A percentile compares a stretch with the other conserved stretches of the same genome.
Evolutionary conservation across 768 basidiomycete genomes (phyloP).

Genomic region (Termitomyces sp.): DNA sequence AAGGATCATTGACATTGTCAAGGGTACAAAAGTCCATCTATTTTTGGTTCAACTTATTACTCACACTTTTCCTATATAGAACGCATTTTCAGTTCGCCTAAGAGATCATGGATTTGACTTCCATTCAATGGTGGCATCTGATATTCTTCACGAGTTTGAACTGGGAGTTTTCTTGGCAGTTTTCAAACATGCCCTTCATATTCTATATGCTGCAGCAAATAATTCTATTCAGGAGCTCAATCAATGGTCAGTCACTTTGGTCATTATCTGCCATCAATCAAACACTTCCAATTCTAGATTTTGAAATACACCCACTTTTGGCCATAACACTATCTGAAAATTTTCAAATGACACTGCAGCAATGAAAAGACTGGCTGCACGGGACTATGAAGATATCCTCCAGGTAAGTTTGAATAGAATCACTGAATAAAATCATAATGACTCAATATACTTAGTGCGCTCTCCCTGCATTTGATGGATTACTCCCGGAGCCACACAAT

Average conservation of each 20-base stretch:
- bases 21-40: slow-evolving; percentile 11
- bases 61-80: neutral
- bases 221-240: slow-evolving; percentile 16
- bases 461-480: slow-evolving; percentile 14
- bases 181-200: no score
- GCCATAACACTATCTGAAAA: slow-evolving; percentile 18
- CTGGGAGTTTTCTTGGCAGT: slow-evolving; percentile 15
- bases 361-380: slow-evolving; percentile 24
- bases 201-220: slow-evolving; percentile 16
- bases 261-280: neutral
- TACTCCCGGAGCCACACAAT: slow-evolving; percentile 19
- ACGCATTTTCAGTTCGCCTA: slow-evolving; percentile 7
- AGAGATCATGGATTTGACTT: slow-evolving; percentile 12
- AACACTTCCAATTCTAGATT: neutral
- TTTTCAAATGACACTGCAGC: slow-evolving; percentile 25
- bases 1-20: slow-evolving; percentile 20
- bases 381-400: slow-evolving; percentile 30
- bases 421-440: no score
- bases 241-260: slow-evolving; percentile 9
- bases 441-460: no score
- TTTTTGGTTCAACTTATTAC: neutral
- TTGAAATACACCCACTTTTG: slow-evolving; percentile 15
- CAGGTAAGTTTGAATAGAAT: slow-evolving; percentile 26
- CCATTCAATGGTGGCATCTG: slow-evolving; percentile 16
- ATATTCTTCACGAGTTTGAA: slow-evolving; percentile 28